phyloP scores from a whole-genome alignment of 495 filamentous ascomycete genomes.

The Penicillium goetzii region DNA sequence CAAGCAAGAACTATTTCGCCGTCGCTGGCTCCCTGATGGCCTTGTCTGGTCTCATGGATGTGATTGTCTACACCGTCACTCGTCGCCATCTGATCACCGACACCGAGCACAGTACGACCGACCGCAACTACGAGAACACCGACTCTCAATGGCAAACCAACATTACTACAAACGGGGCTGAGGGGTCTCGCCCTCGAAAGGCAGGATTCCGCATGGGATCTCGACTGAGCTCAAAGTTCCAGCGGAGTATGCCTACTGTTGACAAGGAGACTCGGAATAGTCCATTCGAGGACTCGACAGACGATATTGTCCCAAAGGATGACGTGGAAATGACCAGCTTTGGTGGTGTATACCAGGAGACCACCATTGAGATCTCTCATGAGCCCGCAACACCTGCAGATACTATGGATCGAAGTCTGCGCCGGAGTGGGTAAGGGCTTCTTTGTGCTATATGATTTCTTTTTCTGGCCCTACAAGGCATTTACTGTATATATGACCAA shows the following conservation, averaged over 20 bases:
- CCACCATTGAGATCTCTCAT: constrained; percentile 47
- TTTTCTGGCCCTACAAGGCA: constrained; percentile 1
- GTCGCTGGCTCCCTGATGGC: constrained; percentile 71
- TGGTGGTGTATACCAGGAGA: constrained; percentile 48
- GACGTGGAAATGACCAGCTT: constrained; percentile 39
- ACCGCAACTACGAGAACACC: constrained; percentile 33
- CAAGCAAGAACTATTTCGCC: constrained; percentile 62
- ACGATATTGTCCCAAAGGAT: constrained; percentile 43
- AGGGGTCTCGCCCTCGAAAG: constrained; percentile 11
- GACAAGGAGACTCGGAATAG: constrained; percentile 31
- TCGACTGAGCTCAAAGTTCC: constrained; percentile 30
- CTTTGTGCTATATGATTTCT: constrained; percentile 11
- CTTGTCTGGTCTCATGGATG: constrained; percentile 71
- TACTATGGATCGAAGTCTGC: constrained; percentile 7
- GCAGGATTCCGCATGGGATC: constrained; percentile 26
- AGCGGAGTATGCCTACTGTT: constrained; percentile 26
- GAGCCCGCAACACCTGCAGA: constrained; percentile 31
- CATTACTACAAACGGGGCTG: constrained; percentile 30
- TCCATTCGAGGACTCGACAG: constrained; percentile 40
- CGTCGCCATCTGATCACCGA: constrained; percentile 44
- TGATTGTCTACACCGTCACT: constrained; percentile 65
- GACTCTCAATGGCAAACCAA: constrained; percentile 39
- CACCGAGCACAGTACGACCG: constrained; percentile 40
- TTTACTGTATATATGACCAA: constrained; percentile 14
- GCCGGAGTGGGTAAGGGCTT: constrained; percentile 11